Conservation (phyloP, 257 asterid genomes). For the Primulina tabacum region DNA sequence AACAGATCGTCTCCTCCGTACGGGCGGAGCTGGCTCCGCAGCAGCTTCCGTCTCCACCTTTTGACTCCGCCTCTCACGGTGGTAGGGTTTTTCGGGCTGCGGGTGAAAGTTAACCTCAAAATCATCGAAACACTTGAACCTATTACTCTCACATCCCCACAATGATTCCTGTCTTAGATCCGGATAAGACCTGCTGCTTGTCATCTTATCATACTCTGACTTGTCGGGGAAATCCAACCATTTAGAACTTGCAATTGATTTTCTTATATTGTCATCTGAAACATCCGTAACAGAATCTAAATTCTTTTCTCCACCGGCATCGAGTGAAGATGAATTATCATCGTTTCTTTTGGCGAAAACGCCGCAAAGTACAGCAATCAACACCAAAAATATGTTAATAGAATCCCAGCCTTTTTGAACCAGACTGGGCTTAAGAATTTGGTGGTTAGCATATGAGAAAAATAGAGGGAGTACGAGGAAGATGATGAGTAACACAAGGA, state of each 20-base stretch:
- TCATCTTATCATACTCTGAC: conserved; percentile 32
- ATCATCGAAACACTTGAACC: conserved; percentile 53
- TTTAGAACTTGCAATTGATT: conserved; percentile 25
- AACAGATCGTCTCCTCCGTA: conserved; percentile 49
- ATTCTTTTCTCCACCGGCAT: neutral
- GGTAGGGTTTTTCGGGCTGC: conserved; percentile 28
- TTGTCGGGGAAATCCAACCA: conserved; percentile 45
- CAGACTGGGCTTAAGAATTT: conserved; percentile 56
- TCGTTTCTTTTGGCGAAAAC: conserved; percentile 65
- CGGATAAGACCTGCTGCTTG: conserved; percentile 79
- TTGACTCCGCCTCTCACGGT: conserved; percentile 25
- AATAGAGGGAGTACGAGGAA: conserved; percentile 62
- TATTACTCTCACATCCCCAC: conserved; percentile 48
- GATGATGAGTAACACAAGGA: conserved; percentile 39
- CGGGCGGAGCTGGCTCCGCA: conserved; percentile 30
- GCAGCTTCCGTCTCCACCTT: conserved; percentile 25
- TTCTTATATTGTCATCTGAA: conserved; percentile 26
- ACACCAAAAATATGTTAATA: conserved; percentile 47
- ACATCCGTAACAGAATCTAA: conserved; percentile 17
- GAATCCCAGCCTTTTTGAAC: conserved; percentile 79
- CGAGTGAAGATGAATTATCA: conserved; percentile 33
- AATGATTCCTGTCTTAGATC: conserved; percentile 58
- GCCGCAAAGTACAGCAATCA: conserved; percentile 74
- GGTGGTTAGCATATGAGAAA: conserved; percentile 42
- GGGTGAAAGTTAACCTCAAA: conserved; percentile 52